Conservation (phyloP, 345 rosid species). For the Salix purpurea region DNA sequence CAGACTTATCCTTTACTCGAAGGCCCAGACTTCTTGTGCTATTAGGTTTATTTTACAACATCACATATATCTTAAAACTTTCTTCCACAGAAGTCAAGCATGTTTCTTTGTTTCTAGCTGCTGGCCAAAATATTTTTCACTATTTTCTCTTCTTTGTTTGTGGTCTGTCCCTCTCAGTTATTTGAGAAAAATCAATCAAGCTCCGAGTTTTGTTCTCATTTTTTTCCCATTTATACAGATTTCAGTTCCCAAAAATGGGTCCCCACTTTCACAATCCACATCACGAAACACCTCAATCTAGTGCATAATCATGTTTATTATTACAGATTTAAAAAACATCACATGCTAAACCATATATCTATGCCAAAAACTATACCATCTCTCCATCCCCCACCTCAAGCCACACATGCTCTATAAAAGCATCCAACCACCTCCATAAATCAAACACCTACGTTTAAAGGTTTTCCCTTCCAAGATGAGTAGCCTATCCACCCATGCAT, state of each 20-base stretch:
- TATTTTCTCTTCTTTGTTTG: neutral
- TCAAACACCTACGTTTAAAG: neutral
- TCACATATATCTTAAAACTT: neutral
- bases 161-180: neutral
- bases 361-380: neutral
- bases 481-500: neutral
- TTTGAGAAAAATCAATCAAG: neutral
- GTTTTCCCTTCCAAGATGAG: neutral
- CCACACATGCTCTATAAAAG: neutral
- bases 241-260: neutral
- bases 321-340: neutral
- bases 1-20: neutral
- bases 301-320: neutral
- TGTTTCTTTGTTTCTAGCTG: neutral
- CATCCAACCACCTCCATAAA: neutral
- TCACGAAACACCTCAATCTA: neutral
- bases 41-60: neutral
- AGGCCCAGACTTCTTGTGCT: neutral
- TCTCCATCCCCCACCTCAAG: neutral
- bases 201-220: neutral
- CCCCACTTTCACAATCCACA: neutral
- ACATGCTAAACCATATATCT: neutral
- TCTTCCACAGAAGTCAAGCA: neutral
- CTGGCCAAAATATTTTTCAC: neutral
- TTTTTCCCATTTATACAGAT: neutral